phyloP scores from a whole-genome alignment of 768 basidiomycete genomes.

The Coprinopsis marcescibilis region DNA sequence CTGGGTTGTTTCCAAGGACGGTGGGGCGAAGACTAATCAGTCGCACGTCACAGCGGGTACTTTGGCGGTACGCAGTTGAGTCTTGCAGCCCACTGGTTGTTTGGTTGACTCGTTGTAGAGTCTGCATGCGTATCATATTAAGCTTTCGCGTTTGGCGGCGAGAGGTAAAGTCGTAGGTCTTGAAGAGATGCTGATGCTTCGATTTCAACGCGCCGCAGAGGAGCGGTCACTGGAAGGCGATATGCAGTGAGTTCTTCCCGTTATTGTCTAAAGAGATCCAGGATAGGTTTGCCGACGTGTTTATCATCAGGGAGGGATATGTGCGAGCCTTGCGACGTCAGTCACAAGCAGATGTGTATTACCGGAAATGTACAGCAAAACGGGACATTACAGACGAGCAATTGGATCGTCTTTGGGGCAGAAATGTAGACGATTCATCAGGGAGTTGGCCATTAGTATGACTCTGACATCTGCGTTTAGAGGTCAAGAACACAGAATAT shows the following conservation, averaged over 20 bases:
- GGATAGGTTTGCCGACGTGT: too few relatives aligned
- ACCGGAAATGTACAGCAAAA: not conserved
- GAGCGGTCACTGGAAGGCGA: not conserved
- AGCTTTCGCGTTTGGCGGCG: not conserved
- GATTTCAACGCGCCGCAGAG: not conserved
- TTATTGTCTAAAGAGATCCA: not conserved
- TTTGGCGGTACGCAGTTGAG: not conserved
- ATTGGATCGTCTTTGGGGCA: not conserved
- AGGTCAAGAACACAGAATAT: not conserved
- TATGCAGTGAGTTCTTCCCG: not conserved
- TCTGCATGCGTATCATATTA: constrained; percentile 1
- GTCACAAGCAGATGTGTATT: too few relatives aligned
- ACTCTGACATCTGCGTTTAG: not conserved
- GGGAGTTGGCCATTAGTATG: not conserved
- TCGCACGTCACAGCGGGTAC: not conserved
- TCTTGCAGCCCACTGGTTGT: not conserved
- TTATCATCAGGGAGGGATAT: too few relatives aligned
- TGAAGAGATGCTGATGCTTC: not conserved
- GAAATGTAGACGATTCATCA: not conserved
- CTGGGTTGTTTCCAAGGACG: too few relatives aligned
- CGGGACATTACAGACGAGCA: not conserved
- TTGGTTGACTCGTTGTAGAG: not conserved
- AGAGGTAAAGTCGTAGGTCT: not conserved
- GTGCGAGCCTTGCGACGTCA: too few relatives aligned
- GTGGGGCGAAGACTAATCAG: too few relatives aligned